phyloP scores from a whole-genome alignment of 371 early-diverging fungal species.

The Blakeslea trispora region DNA sequence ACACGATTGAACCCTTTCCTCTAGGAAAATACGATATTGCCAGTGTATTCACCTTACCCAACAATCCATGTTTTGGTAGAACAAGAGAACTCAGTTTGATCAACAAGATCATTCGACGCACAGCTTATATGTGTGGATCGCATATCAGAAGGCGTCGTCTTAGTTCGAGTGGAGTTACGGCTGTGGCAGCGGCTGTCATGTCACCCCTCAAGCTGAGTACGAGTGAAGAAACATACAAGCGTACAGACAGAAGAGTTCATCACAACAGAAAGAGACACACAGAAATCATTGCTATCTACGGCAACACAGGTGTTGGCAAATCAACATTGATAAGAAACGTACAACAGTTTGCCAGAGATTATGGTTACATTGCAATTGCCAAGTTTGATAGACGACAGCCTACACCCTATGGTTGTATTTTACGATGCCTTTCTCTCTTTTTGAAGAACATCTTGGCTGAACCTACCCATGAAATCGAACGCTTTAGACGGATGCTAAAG shows the following conservation, averaged over 20 bases:
- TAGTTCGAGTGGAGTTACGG: conserved; percentile 5
- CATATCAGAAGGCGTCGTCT: conserved; percentile 14
- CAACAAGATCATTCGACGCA: conserved; percentile 37
- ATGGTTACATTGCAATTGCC: conserved; percentile 49
- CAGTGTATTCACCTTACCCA: conserved; percentile 58
- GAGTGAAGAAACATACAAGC: conserved; percentile 17
- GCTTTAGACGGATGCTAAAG: conserved; percentile 39
- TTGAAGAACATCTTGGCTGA: conserved; percentile 45
- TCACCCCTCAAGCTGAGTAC: conserved; percentile 12
- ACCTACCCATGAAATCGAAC: conserved; percentile 31
- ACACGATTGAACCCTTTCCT: conserved; percentile 29
- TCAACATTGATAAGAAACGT: conserved; percentile 42
- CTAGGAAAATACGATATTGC: conserved; percentile 56
- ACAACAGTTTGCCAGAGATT: conserved; percentile 43
- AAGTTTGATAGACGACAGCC: conserved; percentile 50
- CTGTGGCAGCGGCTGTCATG: conserved; percentile 13
- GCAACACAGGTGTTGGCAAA: conserved; percentile 50
- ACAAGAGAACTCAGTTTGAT: conserved; percentile 35
- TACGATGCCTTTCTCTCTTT: conserved; percentile 45
- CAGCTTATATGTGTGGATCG: conserved; percentile 37
- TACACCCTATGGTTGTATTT: conserved; percentile 48
- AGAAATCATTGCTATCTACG: conserved; percentile 48
- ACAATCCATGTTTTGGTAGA: conserved; percentile 52
- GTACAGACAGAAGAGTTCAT: conserved; percentile 15
- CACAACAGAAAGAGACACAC: conserved; percentile 30